A percentile compares a stretch with the other conserved stretches of the same genome.
These are phyloP conservation scores for Avena atlantica DNA, from an alignment of 176 grass and related monocot genomes.

Conservation along the genomic window DNA sequence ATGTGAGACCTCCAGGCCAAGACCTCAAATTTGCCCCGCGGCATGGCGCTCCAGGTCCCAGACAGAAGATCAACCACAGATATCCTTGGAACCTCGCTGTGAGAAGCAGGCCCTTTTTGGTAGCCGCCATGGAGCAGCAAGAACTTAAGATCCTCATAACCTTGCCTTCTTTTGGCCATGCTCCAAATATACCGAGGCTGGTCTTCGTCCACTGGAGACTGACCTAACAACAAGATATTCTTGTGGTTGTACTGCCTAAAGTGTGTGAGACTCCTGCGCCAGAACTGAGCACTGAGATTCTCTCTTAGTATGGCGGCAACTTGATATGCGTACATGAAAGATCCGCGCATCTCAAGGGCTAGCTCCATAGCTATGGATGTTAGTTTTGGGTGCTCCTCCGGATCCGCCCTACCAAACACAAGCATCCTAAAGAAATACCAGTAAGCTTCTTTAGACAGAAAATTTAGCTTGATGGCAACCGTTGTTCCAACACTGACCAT, in stretches of 20 bases:
- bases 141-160: not conserved
- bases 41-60: no score
- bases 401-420: constrained; percentile 38
- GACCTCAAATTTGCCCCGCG: no score
- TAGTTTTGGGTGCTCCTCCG: not conserved
- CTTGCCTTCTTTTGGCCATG: not conserved
- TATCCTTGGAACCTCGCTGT: not conserved
- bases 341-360: not conserved
- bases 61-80: not conserved
- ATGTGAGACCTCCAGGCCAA: not conserved
- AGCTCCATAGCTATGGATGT: constrained; percentile 32
- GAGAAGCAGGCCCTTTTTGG: not conserved
- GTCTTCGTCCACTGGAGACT: not conserved
- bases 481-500: not conserved
- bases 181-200: not conserved
- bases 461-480: not conserved
- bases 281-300: not conserved
- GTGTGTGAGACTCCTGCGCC: not conserved
- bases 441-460: not conserved
- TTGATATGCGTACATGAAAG: not conserved
- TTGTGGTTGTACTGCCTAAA: not conserved
- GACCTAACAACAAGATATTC: not conserved
- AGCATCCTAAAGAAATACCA: constrained; percentile 26
- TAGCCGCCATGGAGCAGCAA: not conserved
- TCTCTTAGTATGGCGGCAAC: not conserved